A percentile compares a stretch with the other conserved stretches of the same genome.
phyloP scores from a whole-genome alignment of 176 grass and related monocot genomes.

The Metroxylon sagu region DNA sequence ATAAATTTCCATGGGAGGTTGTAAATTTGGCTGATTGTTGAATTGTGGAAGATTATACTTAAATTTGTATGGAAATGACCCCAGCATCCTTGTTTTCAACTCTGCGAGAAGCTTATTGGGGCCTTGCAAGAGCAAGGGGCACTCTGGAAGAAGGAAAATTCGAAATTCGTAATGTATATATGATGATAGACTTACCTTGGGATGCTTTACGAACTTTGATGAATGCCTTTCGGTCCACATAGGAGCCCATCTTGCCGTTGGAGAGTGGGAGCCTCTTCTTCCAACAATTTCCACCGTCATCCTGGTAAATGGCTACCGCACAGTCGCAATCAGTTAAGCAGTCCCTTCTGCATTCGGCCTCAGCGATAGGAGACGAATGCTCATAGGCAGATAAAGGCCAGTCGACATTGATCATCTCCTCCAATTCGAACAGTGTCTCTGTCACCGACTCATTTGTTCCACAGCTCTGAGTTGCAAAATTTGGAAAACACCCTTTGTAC shows the following conservation, averaged over 20 bases:
- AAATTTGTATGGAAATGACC: too few species aligned
- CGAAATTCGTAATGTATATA: too few species aligned
- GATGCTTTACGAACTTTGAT: background rate
- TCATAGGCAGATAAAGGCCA: background rate
- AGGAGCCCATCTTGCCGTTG: background rate
- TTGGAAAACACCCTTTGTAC: slow-evolving; percentile 34
- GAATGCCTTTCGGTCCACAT: background rate
- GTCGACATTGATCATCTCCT: background rate
- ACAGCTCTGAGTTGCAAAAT: slow-evolving; percentile 36
- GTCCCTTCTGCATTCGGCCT: background rate
- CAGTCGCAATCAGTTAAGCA: slow-evolving; percentile 3
- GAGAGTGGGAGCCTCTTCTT: slow-evolving; percentile 15
- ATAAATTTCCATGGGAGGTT: too few species aligned
- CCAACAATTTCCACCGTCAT: background rate
- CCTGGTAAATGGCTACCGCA: background rate
- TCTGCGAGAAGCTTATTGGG: too few species aligned
- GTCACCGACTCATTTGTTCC: slow-evolving; percentile 7
- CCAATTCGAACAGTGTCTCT: background rate
- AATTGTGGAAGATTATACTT: too few species aligned
- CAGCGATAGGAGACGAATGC: background rate
- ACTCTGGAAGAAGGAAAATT: too few species aligned
- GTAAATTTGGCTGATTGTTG: too few species aligned
- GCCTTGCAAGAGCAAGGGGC: too few species aligned
- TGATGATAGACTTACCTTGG: background rate
- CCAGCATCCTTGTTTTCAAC: too few species aligned